phyloP scores from a whole-genome alignment of 1,284 basidiomycete species.

The Schizophyllum commune region DNA sequence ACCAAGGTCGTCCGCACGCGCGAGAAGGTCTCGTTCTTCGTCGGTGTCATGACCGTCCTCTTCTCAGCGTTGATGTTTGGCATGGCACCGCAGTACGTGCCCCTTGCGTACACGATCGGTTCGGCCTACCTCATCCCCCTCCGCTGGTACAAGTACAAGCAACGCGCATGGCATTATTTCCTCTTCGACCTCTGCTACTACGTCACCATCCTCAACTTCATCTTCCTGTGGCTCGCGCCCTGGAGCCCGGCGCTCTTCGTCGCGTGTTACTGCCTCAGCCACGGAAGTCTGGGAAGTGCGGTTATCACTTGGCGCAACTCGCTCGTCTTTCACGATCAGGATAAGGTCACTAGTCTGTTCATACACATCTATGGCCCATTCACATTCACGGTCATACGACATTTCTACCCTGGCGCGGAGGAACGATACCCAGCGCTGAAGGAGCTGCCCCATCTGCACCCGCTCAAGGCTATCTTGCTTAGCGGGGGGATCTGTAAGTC shows the following conservation, averaged over 20 bases:
- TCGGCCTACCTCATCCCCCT: constrained; percentile 72
- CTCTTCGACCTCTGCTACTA: constrained; percentile 91
- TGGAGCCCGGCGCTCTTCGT: constrained; percentile 69
- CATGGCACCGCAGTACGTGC: constrained; percentile 74
- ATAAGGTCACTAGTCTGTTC: constrained; percentile 89
- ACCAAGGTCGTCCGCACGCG: constrained; percentile 88
- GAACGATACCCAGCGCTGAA: constrained; percentile 76
- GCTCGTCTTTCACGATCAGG: constrained; percentile 91
- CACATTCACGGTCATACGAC: constrained; percentile 81
- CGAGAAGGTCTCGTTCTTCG: constrained; percentile 87
- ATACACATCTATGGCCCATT: constrained; percentile 87
- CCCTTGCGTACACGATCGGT: constrained; percentile 72
- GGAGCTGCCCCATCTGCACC: constrained; percentile 56
- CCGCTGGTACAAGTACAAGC: constrained; percentile 80
- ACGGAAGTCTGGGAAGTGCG: constrained; percentile 85
- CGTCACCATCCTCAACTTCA: constrained; percentile 80
- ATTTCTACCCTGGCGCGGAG: constrained; percentile 74
- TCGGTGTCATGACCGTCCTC: constrained; percentile 85
- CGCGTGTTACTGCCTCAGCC: constrained; percentile 81
- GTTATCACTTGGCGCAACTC: constrained; percentile 96
- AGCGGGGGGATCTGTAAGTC: constrained; percentile 68
- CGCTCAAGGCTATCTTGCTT: constrained; percentile 54
- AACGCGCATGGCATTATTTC: constrained; percentile 88
- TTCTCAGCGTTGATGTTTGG: constrained; percentile 80
- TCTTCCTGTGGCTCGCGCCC: constrained; percentile 84